Base-by-base conservation (phyloP, 768 basidiomycete species). In the Stropharia rugosoannulata region DNA sequence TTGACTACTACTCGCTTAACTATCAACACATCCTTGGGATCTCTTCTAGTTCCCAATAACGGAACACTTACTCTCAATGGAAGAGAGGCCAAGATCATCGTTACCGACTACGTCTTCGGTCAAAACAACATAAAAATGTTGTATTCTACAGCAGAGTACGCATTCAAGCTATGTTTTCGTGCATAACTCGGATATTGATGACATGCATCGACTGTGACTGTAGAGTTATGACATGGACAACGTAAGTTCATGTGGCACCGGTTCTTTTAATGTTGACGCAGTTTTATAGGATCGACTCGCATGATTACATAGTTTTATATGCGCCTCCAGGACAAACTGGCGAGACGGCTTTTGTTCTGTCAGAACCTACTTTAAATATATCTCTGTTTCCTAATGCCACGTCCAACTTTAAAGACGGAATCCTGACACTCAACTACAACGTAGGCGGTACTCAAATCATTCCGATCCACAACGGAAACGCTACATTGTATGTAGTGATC, bases 161-260 rank as follows among this genome's bases (percentile, higher is more conserved):
- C 68, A 5, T 50, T 5, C 12, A 8, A 32, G n/a, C 16, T 37
- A 25, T 27, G 40, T 47, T 16, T 3, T 47, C 22, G 49, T 18
- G 36, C 48, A 9, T 25, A 35, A 15, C 25, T 29, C 29, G 29
- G 29, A 32, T 1, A 32, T 43, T 39, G n/a, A 11, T 45, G 9
- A 36, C 15, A 6, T 27, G 25, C 25, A 44, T 15, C 18, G n/a
- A 49, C 15, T 25, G 6, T 32, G 1, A 32, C 15, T 39, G 8
- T 13, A 81, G 80, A 55, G 75, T 82, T 44, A 74, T 80, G 75
- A 80, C 80, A 11, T 81, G 80, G 79, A 75, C 78, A n/a, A 80
- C 79, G 80, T 75, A 53, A 62, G 76, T 59, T 1, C 19, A 35
- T 15, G 38, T 32, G 32, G 10, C 25, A 16, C 3, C 3, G 18